Evolutionary conservation across 192 early-diverging fungal species (phyloP).

Genomic region (Anaeromyces robustus): DNA sequence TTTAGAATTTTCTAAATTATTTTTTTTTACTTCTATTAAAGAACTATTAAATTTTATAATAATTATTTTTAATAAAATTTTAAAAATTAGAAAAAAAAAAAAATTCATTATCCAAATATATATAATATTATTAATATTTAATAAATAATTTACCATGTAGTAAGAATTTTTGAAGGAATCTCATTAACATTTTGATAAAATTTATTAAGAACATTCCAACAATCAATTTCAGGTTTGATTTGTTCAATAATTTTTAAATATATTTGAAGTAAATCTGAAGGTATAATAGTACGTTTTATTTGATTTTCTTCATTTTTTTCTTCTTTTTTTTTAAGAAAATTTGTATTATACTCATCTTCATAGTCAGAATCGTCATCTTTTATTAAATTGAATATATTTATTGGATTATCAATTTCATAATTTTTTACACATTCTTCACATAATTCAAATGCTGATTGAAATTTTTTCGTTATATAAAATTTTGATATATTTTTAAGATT

Average conservation of each 20-base stretch:
- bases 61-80: too few species aligned
- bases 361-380: neutral
- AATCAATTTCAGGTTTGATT: neutral
- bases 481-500: neutral
- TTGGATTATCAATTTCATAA: neutral
- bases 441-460: neutral
- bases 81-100: neutral
- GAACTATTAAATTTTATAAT: too few species aligned
- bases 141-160: neutral
- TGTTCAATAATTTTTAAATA: neutral
- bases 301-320: neutral
- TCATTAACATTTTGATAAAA: neutral
- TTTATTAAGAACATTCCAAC: neutral
- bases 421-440: neutral
- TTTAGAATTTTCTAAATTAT: neutral
- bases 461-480: neutral
- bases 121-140: neutral
- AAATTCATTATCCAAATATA: neutral
- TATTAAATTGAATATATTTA: neutral
- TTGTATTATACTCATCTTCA: neutral
- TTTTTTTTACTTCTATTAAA: neutral
- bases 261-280: neutral
- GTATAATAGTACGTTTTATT: neutral
- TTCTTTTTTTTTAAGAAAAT: neutral
- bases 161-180: neutral